These are phyloP conservation scores for Coemansia sp. DNA, from an alignment of 192 early-diverging fungal genomes.

Conservation along the genomic window DNA sequence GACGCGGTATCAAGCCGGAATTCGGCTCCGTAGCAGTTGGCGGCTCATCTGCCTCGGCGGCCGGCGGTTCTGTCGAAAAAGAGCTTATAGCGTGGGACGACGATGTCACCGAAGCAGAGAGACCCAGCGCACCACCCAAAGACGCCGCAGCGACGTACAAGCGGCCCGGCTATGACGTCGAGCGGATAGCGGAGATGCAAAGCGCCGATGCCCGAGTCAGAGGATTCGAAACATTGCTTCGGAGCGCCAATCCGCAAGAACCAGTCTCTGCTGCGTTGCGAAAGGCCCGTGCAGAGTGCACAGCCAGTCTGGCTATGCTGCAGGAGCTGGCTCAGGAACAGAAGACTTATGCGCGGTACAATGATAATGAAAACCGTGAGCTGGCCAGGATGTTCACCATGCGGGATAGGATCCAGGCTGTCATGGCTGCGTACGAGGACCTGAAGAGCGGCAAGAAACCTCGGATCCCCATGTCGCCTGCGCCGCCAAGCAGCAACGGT, in stretches of 20 bases:
- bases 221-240: conserved; percentile 4
- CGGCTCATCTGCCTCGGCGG: not conserved
- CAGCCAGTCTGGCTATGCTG: conserved; percentile 45
- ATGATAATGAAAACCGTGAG: conserved; percentile 60
- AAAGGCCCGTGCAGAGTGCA: conserved; percentile 6
- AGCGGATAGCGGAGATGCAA: conserved; percentile 15
- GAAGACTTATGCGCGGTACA: conserved; percentile 57
- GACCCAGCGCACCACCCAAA: conserved; percentile 10
- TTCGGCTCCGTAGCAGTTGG: not conserved
- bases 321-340: conserved; percentile 48
- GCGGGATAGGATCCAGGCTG: conserved; percentile 22
- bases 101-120: not conserved
- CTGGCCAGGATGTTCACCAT: conserved; percentile 15
- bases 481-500: not conserved
- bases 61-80: not conserved
- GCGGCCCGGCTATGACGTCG: conserved; percentile 17
- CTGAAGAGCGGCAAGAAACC: conserved; percentile 37
- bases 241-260: not conserved
- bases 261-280: conserved; percentile 5
- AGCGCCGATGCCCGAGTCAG: conserved; percentile 7
- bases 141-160: conserved; percentile 8
- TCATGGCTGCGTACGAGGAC: conserved; percentile 28
- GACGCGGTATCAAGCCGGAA: conserved; percentile 25
- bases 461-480: conserved; percentile 9
- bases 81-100: conserved; percentile 8